Evolutionary conservation across 495 filamentous ascomycete genomes (phyloP).

Genomic region (Poronia punctata): DNA sequence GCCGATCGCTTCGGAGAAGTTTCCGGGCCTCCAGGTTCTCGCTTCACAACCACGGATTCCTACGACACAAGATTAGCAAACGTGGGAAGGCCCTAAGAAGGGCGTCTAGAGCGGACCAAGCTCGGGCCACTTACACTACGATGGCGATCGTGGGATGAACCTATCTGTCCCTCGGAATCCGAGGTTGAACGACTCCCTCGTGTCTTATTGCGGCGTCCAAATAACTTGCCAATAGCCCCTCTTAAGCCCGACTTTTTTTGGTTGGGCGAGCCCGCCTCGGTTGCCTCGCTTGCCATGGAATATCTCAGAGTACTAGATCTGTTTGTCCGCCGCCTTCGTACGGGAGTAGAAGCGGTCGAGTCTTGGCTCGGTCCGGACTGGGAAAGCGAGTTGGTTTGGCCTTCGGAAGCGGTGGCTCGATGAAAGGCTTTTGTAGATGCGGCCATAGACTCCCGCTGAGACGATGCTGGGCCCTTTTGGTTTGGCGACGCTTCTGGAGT

Average conservation of each 20-base stretch:
- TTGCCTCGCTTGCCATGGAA: slow-evolving; percentile 31
- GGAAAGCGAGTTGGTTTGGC: slow-evolving; percentile 22
- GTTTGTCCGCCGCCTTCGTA: slow-evolving; percentile 26
- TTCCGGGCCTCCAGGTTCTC: slow-evolving; percentile 15
- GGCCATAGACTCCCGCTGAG: slow-evolving; percentile 33
- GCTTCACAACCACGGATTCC: slow-evolving; percentile 37
- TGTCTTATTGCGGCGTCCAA: slow-evolving; percentile 42
- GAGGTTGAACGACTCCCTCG: slow-evolving; percentile 16
- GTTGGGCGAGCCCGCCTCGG: slow-evolving; percentile 30
- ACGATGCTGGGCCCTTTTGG: slow-evolving; percentile 9
- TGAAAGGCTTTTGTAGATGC: slow-evolving; percentile 27
- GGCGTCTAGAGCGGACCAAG: no score
- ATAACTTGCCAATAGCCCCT: slow-evolving; percentile 41
- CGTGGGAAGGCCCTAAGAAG: not conserved
- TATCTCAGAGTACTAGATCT: slow-evolving; percentile 32
- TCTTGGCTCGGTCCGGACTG: slow-evolving; percentile 21
- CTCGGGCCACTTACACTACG: slow-evolving; percentile 37
- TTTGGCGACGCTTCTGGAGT: slow-evolving; percentile 14
- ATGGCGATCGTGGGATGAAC: slow-evolving; percentile 24
- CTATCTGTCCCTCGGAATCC: slow-evolving; percentile 14
- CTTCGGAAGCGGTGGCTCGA: slow-evolving; percentile 18
- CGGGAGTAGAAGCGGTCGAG: slow-evolving; percentile 15
- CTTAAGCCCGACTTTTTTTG: slow-evolving; percentile 45
- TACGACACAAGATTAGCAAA: slow-evolving; percentile 19
- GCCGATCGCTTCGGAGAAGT: slow-evolving; percentile 39